Evolutionary conservation across 225 moss, liverwort and hornwort genomes (phyloP).

Genomic region (Marchantia paleacea): DNA sequence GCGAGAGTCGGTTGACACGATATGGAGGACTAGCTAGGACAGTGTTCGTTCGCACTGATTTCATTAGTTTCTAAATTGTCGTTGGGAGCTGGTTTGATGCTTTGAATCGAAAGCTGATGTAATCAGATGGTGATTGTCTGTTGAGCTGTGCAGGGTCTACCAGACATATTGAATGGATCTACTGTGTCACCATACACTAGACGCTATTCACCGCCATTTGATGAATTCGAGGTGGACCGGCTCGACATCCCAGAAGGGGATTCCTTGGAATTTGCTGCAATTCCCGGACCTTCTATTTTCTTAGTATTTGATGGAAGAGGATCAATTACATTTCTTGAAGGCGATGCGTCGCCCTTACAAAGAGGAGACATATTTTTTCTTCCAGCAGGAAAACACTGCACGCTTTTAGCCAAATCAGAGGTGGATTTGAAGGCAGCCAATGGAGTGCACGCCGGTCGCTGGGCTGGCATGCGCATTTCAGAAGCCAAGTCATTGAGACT

Average conservation of each 20-base stretch:
- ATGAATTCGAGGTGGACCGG: slow-evolving; percentile 90
- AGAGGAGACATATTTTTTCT: slow-evolving; percentile 74
- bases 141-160: slow-evolving; percentile 48
- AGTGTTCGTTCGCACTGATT: too few species aligned
- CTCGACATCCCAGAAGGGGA: slow-evolving; percentile 60
- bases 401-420: slow-evolving; percentile 49
- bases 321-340: slow-evolving; percentile 34
- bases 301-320: slow-evolving; percentile 72
- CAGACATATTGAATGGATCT: slow-evolving; percentile 59
- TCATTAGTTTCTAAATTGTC: too few species aligned
- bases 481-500: slow-evolving; percentile 42
- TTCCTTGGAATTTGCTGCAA: slow-evolving; percentile 46
- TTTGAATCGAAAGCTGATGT: too few species aligned
- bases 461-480: background rate
- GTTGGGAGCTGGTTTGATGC: too few species aligned
- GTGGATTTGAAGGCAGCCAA: slow-evolving; percentile 29
- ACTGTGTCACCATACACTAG: slow-evolving; percentile 52
- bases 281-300: slow-evolving; percentile 72
- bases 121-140: background rate
- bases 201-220: slow-evolving; percentile 87
- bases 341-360: slow-evolving; percentile 32
- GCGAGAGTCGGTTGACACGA: too few species aligned
- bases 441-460: background rate
- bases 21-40: too few species aligned
- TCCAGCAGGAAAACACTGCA: slow-evolving; percentile 55